Evolutionary conservation across 768 basidiomycete species (phyloP), one percentile per base, ranked within the genome.

Genomic region (Lactarius indigo): DNA sequence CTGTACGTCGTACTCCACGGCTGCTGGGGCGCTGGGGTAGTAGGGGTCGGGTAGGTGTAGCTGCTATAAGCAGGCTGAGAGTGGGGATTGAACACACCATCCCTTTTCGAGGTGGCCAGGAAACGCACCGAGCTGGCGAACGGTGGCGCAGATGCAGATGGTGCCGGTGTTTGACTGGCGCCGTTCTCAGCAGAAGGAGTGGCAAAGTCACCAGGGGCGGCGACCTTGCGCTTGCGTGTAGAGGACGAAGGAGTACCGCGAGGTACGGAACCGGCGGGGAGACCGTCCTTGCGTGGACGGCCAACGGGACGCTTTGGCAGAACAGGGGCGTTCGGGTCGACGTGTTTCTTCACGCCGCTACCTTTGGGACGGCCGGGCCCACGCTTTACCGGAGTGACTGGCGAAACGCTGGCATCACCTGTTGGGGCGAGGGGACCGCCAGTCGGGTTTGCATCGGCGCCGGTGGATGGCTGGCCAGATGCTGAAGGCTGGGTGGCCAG

Each of bases 251-350:
- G 74, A 26, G 79, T 75, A 37, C 81, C 76, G 17, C 76, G 80
- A 7, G 74, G 75, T 23, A 89, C 84, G 12, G 88, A 88, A 15
- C 91, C 91, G 35, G 91, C 87, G 47, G 91, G 91, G 42, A 90
- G 82, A 0, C 91, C 91, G 70, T 92, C 91, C 75, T 92, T 91
- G 71, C 91, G 78, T 3, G 91, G 91, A 17, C 91, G 81, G 1
- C 91, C 91, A 2, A 92, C 91, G 18, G 91, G 91, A 55, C 91
- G 80, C 75, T 91, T 92, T 61, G 85, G 76, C 76, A 89, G 89
- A 31, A 84, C 80, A 2, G 82, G 78, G 0, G 75, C 64, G 26
- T 73, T 73, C 26, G 78, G 68, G 13, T 76, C 72, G 39, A 76
- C 72, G 33, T 79, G 76, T 41, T 78, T 75, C 74, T 92, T 92